phyloP scores from a whole-genome alignment of 139 green algal species.

The Nannochloris sp. region DNA sequence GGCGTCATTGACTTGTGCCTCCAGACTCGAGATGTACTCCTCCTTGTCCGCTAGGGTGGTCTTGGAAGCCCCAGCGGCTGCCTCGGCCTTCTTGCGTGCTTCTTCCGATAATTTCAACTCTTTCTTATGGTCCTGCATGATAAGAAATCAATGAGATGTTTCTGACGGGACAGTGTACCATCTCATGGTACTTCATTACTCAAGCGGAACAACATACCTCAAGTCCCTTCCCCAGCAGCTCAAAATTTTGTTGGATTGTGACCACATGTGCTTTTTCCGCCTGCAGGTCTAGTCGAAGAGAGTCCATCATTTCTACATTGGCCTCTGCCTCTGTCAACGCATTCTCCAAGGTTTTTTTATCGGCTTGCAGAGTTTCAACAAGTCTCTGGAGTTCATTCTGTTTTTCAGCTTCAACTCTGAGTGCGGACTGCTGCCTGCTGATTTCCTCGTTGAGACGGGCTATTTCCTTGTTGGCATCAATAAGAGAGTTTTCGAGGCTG shows the following conservation, averaged over 20 bases:
- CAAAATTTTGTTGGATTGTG: too few species aligned
- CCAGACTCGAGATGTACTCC: slow-evolving; percentile 4
- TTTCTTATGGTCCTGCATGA: slow-evolving; percentile 32
- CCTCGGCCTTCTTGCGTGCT: slow-evolving; percentile 29
- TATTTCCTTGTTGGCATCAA: too few species aligned
- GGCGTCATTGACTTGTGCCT: slow-evolving; percentile 16
- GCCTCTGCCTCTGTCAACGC: not conserved
- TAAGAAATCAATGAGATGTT: slow-evolving; percentile 1
- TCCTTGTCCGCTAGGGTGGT: slow-evolving; percentile 25
- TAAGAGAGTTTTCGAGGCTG: too few species aligned
- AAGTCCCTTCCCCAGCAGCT: too few species aligned
- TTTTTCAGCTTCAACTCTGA: too few species aligned
- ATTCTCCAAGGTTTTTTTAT: not conserved
- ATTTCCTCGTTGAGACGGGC: too few species aligned
- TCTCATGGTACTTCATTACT: not conserved
- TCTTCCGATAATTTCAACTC: slow-evolving; percentile 23
- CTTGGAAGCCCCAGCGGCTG: slow-evolving; percentile 24
- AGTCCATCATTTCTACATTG: not conserved
- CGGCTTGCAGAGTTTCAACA: too few species aligned
- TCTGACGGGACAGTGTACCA: not conserved
- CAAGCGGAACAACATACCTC: too few species aligned
- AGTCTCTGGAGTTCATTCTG: too few species aligned
- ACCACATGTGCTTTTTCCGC: not conserved
- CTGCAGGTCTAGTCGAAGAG: not conserved
- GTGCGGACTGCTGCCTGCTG: too few species aligned